phyloP scores from a whole-genome alignment of 768 basidiomycete genomes.

The Exidia glandulosa region DNA sequence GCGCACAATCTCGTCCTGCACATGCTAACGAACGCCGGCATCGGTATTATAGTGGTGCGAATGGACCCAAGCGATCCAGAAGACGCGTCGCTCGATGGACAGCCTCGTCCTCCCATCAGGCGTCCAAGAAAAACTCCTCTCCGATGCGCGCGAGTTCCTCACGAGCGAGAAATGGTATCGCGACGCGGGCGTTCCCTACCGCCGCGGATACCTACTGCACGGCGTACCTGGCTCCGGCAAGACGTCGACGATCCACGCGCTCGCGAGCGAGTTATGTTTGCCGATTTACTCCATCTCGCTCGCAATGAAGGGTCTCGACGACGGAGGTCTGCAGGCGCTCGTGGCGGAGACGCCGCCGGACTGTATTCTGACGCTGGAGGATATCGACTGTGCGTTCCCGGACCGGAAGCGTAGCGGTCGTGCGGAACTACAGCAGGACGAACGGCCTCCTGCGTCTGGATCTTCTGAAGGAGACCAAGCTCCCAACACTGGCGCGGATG shows the following conservation, averaged over 20 bases:
- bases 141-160: constrained; percentile 44
- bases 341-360: constrained; percentile 37
- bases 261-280: constrained; percentile 17
- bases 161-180: constrained; percentile 48
- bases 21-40: constrained; percentile 19
- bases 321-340: constrained; percentile 34
- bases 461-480: constrained; percentile 7
- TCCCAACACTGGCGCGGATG: neutral
- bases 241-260: constrained; percentile 44
- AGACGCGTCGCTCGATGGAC: constrained; percentile 36
- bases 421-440: constrained; percentile 22
- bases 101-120: constrained; percentile 43
- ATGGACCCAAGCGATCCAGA: constrained; percentile 30
- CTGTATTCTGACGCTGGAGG: constrained; percentile 48
- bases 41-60: neutral
- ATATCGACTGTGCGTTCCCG: constrained; percentile 51
- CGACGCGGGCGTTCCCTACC: constrained; percentile 45
- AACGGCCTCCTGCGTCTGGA: no score
- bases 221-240: constrained; percentile 54
- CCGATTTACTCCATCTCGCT: constrained; percentile 34
- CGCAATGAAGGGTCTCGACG: constrained; percentile 38
- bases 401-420: constrained; percentile 26
- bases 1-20: constrained; percentile 17
- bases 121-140: constrained; percentile 33
- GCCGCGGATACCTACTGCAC: constrained; percentile 44